These are phyloP conservation scores for Coemansia sp. DNA, from an alignment of 192 early-diverging fungal genomes.

Conservation along the genomic window DNA sequence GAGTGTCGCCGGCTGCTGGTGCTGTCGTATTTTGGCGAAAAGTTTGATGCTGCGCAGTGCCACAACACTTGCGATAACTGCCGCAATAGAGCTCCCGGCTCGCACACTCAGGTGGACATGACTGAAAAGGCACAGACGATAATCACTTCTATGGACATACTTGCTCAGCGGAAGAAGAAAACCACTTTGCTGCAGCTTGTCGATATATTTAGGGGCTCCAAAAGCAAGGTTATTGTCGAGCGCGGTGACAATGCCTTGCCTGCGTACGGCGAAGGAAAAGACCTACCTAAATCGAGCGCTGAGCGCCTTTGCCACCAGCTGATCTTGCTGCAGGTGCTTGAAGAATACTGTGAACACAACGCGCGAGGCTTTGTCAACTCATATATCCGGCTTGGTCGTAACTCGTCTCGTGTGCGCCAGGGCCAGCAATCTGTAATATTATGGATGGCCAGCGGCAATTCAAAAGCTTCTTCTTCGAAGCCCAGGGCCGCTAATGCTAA, in stretches of 20 bases:
- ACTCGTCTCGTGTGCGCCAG: constrained; percentile 47
- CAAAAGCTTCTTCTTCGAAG: constrained; percentile 8
- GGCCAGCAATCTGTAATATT: constrained; percentile 53
- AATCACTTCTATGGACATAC: constrained; percentile 53
- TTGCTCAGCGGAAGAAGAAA: constrained; percentile 33
- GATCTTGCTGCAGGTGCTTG: constrained; percentile 60
- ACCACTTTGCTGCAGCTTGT: constrained; percentile 69
- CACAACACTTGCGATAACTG: constrained; percentile 89
- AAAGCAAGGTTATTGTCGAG: constrained; percentile 54
- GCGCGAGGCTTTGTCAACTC: constrained; percentile 60
- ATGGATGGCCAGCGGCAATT: constrained; percentile 28
- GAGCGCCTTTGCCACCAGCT: constrained; percentile 75
- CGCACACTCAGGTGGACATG: constrained; percentile 51
- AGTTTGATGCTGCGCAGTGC: constrained; percentile 65
- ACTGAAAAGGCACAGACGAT: constrained; percentile 55
- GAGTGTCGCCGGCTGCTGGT: constrained; percentile 90
- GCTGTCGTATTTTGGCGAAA: constrained; percentile 88
- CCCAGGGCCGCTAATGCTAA: constrained; percentile 1
- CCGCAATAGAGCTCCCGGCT: constrained; percentile 19
- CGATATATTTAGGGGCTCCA: constrained; percentile 76
- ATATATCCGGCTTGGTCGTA: constrained; percentile 59
- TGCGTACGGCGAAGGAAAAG: constrained; percentile 59
- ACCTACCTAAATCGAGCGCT: constrained; percentile 55
- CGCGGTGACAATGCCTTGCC: constrained; percentile 53
- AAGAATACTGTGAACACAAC: constrained; percentile 61